Base-by-base conservation (phyloP, 2,329 filamentous ascomycete genomes). In the Cadophora sp. region DNA sequence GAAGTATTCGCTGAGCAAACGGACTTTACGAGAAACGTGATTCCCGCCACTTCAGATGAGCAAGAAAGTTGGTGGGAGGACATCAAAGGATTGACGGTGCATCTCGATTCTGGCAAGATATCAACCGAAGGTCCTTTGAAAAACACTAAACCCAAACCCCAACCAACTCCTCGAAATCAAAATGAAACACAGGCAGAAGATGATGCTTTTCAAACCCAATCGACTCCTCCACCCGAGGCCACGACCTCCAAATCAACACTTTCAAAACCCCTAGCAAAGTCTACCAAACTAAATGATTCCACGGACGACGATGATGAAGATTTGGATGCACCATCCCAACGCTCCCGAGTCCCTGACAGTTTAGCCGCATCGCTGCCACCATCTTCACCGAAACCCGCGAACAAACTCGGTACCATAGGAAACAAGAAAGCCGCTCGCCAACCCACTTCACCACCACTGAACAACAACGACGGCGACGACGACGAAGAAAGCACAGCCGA, bases 201-300 rank as follows among this genome's bases (percentile, higher is more conserved):
- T 30, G 72, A 74, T 43, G 74, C 70, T 43, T 77, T 78, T 27
- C 75, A 78, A 66, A 72, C 76, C 16, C 76, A 77, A 68, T 68
- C 72, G 33, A 75, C 74, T 9, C 76, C 76, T 22, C 22, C 48
- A 14, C 18, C 27, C 43, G 36, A 5, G 36, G 67, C 71, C 45
- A 67, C 64, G 39, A 68, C 69, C 4, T 60, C 59, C 1, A 69
- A 58, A 55, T 16, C 65, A 33, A 53, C 56, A 22, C 55, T 51
- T 36, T 48, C 43, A 1, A 62, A 41, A 24, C n/a, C n/a, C n/a
- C n/a, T n/a, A 62, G 18, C 24, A 47, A 43, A 51, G n/a, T 33
- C 43, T 16, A 8, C 43, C 24, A 14, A 59, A 39, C 59, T 65
- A 51, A 66, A 73, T 8, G 67, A 70, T 14, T 65, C 66, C 14